These are phyloP conservation scores for Corniculantispora saksenae DNA, from an alignment of 2,329 filamentous ascomycete species.

Conservation along the genomic window DNA sequence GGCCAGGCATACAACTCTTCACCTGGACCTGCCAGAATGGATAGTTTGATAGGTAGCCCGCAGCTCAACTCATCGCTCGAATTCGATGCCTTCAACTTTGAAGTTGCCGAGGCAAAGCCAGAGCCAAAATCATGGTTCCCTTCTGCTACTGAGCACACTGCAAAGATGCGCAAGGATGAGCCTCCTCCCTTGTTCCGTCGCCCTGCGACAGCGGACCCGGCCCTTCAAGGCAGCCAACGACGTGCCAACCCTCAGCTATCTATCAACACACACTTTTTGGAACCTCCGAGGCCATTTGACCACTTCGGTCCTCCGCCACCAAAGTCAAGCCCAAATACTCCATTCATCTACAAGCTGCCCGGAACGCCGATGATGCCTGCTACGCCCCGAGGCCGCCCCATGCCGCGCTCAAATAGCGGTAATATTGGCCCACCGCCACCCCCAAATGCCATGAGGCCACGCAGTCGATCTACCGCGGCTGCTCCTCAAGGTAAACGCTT, in stretches of 20 bases:
- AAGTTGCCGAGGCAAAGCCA: slow-evolving; percentile 27
- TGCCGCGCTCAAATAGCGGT: not conserved
- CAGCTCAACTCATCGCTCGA: slow-evolving; percentile 18
- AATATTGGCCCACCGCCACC: not conserved
- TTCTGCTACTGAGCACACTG: slow-evolving; percentile 39
- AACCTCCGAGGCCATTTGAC: slow-evolving; percentile 52
- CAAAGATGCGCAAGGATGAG: slow-evolving; percentile 23
- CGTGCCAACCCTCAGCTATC: slow-evolving; percentile 59
- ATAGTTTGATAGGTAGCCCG: not conserved
- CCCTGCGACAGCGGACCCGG: slow-evolving; percentile 30
- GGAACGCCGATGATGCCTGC: not conserved
- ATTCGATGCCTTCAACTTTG: slow-evolving; percentile 22
- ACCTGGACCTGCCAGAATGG: not conserved
- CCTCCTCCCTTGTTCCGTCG: slow-evolving; percentile 23
- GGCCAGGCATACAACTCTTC: not conserved
- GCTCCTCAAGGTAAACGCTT: not conserved
- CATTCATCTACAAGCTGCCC: slow-evolving; percentile 3
- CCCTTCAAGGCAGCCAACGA: slow-evolving; percentile 5
- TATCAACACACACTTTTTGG: slow-evolving; percentile 60
- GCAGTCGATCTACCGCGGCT: slow-evolving; percentile 9
- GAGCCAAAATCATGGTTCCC: slow-evolving; percentile 39
- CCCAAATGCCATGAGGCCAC: not conserved
- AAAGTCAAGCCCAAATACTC: slow-evolving; percentile 46
- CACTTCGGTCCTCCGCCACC: not conserved
- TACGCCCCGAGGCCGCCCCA: not conserved